phyloP scores from a whole-genome alignment of 371 early-diverging fungal species.

The Syncephalastrum racemosum region DNA sequence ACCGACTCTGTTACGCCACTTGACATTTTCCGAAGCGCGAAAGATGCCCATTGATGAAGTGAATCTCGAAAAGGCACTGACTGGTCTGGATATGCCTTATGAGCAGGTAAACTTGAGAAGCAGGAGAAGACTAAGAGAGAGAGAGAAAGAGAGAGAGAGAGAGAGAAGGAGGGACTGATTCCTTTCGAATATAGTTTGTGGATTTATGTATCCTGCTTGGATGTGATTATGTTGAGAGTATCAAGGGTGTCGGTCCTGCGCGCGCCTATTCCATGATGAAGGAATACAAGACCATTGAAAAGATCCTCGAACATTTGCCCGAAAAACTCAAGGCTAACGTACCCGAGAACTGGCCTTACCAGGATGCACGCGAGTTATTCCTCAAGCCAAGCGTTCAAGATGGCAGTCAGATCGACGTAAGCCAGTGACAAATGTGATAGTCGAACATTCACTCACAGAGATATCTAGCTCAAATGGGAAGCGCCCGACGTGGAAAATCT shows the following conservation, averaged over 20 bases:
- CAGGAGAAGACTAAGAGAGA: not conserved
- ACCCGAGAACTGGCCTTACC: conserved; percentile 90
- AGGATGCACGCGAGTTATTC: conserved; percentile 94
- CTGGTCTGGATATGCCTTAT: conserved; percentile 78
- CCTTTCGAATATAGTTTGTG: conserved; percentile 77
- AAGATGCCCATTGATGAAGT: conserved; percentile 96
- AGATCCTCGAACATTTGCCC: conserved; percentile 75
- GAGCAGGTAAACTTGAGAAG: conserved; percentile 52
- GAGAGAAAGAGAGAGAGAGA: not conserved
- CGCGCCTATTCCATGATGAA: conserved; percentile 88
- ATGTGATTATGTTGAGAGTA: conserved; percentile 98
- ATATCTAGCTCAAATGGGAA: conserved; percentile 78
- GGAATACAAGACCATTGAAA: conserved; percentile 89
- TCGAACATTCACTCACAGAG: not conserved
- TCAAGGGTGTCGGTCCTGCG: conserved; percentile 97
- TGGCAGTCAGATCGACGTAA: conserved; percentile 62
- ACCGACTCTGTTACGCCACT: conserved; percentile 92
- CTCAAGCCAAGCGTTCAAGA: conserved; percentile 75
- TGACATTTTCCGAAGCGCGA: conserved; percentile 92
- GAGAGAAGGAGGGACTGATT: not conserved
- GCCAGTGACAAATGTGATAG: not conserved
- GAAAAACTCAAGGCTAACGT: conserved; percentile 70
- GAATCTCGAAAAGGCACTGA: conserved; percentile 79
- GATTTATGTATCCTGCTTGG: conserved; percentile 99
- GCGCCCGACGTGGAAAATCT: conserved; percentile 89